phyloP scores from a whole-genome alignment of 169 alveolate species.

The Theileria luwenshuni region DNA sequence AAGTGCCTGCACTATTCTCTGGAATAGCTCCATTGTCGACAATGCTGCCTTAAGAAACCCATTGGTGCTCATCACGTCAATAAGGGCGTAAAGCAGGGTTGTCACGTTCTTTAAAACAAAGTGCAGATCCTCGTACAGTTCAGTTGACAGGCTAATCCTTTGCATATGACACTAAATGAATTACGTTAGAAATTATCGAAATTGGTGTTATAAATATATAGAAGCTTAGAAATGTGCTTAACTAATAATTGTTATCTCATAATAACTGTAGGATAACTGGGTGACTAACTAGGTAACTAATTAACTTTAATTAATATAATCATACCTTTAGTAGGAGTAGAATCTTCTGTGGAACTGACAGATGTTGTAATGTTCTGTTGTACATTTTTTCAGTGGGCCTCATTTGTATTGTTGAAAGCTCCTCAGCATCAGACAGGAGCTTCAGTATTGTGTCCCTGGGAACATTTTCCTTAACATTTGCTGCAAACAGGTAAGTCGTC shows the following conservation, averaged over 20 bases:
- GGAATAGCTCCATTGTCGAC: conserved; percentile 94
- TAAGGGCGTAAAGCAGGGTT: conserved; percentile 93
- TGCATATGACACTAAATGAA: conserved; percentile 92
- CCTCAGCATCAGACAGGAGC: conserved; percentile 70
- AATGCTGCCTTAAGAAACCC: conserved; percentile 94
- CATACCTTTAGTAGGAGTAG: conserved; percentile 71
- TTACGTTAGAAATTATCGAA: too few species aligned
- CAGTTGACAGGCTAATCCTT: conserved; percentile 84
- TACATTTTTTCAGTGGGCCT: conserved; percentile 61
- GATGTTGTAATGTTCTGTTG: conserved; percentile 70
- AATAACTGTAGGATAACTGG: too few species aligned
- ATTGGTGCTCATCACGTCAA: conserved; percentile 95
- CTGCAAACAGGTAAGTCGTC: conserved; percentile 75
- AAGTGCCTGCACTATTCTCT: conserved; percentile 96
- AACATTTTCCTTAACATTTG: conserved; percentile 41
- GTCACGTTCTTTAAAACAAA: conserved; percentile 76
- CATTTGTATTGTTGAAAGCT: conserved; percentile 43
- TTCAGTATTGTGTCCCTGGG: conserved; percentile 29
- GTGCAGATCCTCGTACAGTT: conserved; percentile 81
- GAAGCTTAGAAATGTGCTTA: background rate
- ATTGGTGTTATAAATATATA: too few species aligned
- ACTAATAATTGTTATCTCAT: too few species aligned
- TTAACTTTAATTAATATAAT: conserved; percentile 3
- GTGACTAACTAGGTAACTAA: background rate
- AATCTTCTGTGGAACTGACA: conserved; percentile 42